These are phyloP conservation scores for Calonectria leucothoes DNA, from an alignment of 2,329 filamentous ascomycete genomes.

Conservation along the genomic window DNA sequence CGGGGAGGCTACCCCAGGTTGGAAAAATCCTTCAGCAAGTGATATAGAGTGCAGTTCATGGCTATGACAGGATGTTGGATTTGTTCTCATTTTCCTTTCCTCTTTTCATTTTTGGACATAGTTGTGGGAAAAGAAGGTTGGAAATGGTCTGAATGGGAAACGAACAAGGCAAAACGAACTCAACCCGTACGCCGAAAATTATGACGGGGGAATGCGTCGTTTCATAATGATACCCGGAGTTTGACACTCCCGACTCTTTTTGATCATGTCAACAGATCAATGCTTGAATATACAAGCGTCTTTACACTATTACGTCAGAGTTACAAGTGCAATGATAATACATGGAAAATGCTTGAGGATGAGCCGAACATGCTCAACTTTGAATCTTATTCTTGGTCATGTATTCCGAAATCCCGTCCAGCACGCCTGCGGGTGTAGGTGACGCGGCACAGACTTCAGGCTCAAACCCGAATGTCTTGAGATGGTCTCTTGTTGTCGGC, in stretches of 20 bases:
- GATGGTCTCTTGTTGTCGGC: slow-evolving; percentile 86
- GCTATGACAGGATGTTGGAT: neutral
- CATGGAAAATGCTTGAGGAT: neutral
- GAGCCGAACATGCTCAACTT: slow-evolving; percentile 24
- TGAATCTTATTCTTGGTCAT: slow-evolving; percentile 29
- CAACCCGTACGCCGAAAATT: neutral
- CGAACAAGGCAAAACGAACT: neutral
- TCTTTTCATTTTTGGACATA: neutral
- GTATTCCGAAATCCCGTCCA: slow-evolving; percentile 70
- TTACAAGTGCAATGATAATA: neutral
- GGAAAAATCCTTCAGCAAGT: neutral
- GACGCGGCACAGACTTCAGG: slow-evolving; percentile 84
- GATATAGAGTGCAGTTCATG: neutral
- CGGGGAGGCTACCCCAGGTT: neutral
- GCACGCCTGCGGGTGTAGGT: slow-evolving; percentile 85
- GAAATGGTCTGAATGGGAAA: neutral
- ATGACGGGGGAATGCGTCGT: slow-evolving; percentile 28
- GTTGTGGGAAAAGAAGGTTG: neutral
- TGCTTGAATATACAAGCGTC: neutral
- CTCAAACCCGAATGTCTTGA: slow-evolving; percentile 74
- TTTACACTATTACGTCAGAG: neutral
- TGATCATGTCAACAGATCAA: neutral
- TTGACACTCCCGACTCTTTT: slow-evolving; percentile 38
- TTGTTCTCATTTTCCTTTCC: neutral
- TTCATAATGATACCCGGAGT: slow-evolving; percentile 44